Evolutionary conservation across 1,284 basidiomycete species (phyloP).

Genomic region (Leccinum subrobustum): DNA sequence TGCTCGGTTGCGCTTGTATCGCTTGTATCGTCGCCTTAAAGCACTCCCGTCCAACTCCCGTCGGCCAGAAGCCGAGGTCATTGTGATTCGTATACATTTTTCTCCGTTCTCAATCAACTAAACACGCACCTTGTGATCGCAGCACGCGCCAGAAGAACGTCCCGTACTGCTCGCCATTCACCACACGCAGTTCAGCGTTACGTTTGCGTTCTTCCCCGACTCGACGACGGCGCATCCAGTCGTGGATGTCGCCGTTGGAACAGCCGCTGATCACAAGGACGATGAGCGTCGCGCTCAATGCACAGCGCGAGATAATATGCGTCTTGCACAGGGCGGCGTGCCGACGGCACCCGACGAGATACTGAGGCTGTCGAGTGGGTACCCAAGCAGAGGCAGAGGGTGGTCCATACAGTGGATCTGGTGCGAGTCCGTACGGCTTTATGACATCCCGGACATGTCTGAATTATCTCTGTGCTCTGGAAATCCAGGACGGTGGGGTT

Average conservation of each 20-base stretch:
- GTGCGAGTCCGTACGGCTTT: too few relatives aligned
- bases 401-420: too few relatives aligned
- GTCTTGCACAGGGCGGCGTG: too few relatives aligned
- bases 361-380: too few relatives aligned
- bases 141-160: slow-evolving; percentile 88
- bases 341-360: too few relatives aligned
- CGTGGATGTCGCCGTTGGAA: slow-evolving; percentile 83
- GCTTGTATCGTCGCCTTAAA: slow-evolving; percentile 87
- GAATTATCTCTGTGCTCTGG: too few relatives aligned
- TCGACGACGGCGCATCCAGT: slow-evolving; percentile 48
- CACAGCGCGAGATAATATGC: too few relatives aligned
- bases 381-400: too few relatives aligned
- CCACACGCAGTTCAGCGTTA: slow-evolving; percentile 89
- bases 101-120: neutral
- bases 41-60: slow-evolving; percentile 65
- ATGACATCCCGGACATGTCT: too few relatives aligned
- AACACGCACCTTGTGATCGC: slow-evolving; percentile 3
- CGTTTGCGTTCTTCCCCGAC: slow-evolving; percentile 86
- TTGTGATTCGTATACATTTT: slow-evolving; percentile 43
- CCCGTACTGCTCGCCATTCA: slow-evolving; percentile 91
- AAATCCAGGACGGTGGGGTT: too few relatives aligned
- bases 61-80: slow-evolving; percentile 53
- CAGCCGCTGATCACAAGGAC: too few relatives aligned
- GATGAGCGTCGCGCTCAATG: too few relatives aligned
- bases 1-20: slow-evolving; percentile 93